A percentile compares a stretch with the other conserved stretches of the same genome.
Evolutionary conservation across 2,329 filamentous ascomycete species (phyloP).

Genomic region (Pseudogymnoascus sp.): DNA sequence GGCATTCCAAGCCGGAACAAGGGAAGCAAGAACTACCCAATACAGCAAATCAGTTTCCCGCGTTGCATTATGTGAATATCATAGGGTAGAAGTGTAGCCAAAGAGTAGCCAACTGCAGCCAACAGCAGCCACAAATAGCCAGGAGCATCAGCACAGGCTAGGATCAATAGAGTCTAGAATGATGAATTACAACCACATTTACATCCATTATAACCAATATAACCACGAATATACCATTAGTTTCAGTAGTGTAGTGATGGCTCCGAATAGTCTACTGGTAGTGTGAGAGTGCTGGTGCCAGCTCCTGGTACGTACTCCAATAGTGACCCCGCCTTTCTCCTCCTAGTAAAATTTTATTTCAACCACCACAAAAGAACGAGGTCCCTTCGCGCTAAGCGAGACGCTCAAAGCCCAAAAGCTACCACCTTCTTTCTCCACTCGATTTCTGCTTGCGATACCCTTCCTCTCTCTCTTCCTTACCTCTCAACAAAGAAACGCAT

Average conservation of each 20-base stretch:
- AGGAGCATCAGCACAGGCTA: neutral
- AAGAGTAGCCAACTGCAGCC: neutral
- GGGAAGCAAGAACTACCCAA: slow-evolving; percentile 1
- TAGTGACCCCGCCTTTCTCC: slow-evolving; percentile 5
- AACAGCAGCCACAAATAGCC: neutral
- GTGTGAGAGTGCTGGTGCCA: neutral
- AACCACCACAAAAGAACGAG: slow-evolving; percentile 5
- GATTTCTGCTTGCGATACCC: slow-evolving; percentile 16
- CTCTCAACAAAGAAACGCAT: slow-evolving; percentile 14
- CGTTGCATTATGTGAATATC: neutral
- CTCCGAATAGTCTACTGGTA: neutral
- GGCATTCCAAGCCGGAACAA: neutral
- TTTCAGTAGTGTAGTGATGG: neutral
- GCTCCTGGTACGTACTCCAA: slow-evolving; percentile 3
- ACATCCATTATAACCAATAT: neutral
- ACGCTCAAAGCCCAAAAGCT: slow-evolving; percentile 8
- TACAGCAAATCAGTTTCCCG: neutral
- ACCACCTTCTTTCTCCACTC: slow-evolving; percentile 12
- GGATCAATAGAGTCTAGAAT: neutral
- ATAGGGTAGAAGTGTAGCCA: neutral
- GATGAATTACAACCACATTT: neutral
- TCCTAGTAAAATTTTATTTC: slow-evolving; percentile 7
- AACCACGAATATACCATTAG: neutral
- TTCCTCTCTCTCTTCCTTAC: slow-evolving; percentile 14
- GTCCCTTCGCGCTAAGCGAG: slow-evolving; percentile 7